These are phyloP conservation scores for Ascochyta clinopodiicola DNA, from an alignment of 2,329 filamentous ascomycete species.

Conservation along the genomic window DNA sequence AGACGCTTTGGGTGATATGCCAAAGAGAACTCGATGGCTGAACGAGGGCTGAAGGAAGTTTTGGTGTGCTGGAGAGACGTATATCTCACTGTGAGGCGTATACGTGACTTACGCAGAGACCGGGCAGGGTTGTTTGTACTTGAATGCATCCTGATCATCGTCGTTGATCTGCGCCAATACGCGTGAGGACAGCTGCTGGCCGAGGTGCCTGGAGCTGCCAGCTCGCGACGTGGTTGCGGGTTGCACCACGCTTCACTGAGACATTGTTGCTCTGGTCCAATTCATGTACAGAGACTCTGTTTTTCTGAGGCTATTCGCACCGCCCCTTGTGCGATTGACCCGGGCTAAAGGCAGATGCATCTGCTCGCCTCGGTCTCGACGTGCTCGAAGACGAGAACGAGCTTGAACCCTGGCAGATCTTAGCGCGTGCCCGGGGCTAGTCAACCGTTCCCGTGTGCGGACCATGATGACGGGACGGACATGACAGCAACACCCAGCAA, in stretches of 20 bases:
- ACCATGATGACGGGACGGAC: conserved; percentile 15
- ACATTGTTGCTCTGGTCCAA: background rate
- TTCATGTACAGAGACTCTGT: background rate
- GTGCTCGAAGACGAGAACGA: background rate
- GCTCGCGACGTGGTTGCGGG: background rate
- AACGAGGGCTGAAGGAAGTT: too few relatives aligned
- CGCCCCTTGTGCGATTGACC: background rate
- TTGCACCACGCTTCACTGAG: background rate
- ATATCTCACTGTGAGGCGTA: background rate
- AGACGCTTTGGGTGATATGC: background rate
- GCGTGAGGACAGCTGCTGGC: background rate
- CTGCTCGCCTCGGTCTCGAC: background rate
- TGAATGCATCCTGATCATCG: background rate
- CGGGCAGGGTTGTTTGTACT: background rate
- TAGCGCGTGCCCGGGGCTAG: conserved; percentile 7
- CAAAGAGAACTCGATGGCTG: too few relatives aligned
- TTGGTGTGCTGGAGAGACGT: too few relatives aligned
- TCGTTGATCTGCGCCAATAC: background rate
- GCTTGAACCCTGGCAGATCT: conserved; percentile 15
- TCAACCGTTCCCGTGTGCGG: conserved; percentile 8
- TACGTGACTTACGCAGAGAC: background rate
- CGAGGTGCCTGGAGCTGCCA: background rate
- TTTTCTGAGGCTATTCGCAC: background rate
- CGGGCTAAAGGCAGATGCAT: background rate
- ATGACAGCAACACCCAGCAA: conserved; percentile 15